Evolutionary conservation across 2,329 filamentous ascomycete genomes (phyloP).

Genomic region (Hysterium pulicare): DNA sequence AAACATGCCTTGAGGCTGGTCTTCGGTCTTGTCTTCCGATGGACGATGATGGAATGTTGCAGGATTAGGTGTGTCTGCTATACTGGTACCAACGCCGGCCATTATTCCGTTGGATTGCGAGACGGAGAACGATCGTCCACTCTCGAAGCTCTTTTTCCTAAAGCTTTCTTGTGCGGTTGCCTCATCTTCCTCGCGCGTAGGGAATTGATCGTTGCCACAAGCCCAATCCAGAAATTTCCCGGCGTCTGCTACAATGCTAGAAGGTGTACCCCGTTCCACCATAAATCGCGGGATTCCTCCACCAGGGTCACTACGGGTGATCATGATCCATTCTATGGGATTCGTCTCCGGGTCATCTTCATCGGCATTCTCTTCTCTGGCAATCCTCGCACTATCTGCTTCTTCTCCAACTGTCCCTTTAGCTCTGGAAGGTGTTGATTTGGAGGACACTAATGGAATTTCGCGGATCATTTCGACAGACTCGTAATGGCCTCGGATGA

Average conservation of each 20-base stretch:
- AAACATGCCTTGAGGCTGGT: slow-evolving; percentile 12
- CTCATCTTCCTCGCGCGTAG: slow-evolving; percentile 33
- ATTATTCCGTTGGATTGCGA: slow-evolving; percentile 32
- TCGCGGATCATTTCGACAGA: slow-evolving; percentile 89
- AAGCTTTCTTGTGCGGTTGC: slow-evolving; percentile 12
- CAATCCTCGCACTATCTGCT: slow-evolving; percentile 35
- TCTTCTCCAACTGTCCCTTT: slow-evolving; percentile 39
- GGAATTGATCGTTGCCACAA: slow-evolving; percentile 47
- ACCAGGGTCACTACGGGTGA: slow-evolving; percentile 83
- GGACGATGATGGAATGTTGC: slow-evolving; percentile 13
- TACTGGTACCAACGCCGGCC: slow-evolving; percentile 36
- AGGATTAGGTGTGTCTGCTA: slow-evolving; percentile 27
- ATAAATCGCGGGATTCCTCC: slow-evolving; percentile 85
- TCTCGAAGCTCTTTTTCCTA: slow-evolving; percentile 14
- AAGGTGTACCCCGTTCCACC: slow-evolving; percentile 84
- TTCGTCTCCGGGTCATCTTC: slow-evolving; percentile 52
- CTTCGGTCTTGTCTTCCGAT: slow-evolving; percentile 9
- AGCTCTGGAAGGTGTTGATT: slow-evolving; percentile 25
- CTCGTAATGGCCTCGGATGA: slow-evolving; percentile 82
- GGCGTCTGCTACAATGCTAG: slow-evolving; percentile 74
- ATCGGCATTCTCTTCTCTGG: slow-evolving; percentile 21
- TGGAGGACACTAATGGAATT: slow-evolving; percentile 56
- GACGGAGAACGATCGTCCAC: slow-evolving; percentile 21
- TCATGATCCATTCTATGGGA: slow-evolving; percentile 88
- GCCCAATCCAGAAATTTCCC: slow-evolving; percentile 82